A percentile compares a stretch with the other conserved stretches of the same genome.
phyloP scores from a whole-genome alignment of 2,329 filamentous ascomycete species.

The Xylariaceae sp. region DNA sequence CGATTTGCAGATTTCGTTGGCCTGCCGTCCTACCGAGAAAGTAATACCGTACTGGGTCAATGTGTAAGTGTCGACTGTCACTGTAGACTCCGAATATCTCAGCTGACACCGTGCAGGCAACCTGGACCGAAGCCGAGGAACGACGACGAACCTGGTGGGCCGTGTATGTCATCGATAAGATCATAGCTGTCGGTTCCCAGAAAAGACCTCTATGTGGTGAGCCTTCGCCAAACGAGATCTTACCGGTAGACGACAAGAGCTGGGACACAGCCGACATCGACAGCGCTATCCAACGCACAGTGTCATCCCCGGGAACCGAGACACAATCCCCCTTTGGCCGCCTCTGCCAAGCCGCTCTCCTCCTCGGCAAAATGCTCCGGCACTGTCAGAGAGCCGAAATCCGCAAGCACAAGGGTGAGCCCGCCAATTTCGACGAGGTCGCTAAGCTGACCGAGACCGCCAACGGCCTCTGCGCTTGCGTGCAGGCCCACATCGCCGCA shows the following conservation, averaged over 20 bases:
- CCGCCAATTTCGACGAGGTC: conserved; percentile 12
- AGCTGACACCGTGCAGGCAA: conserved; percentile 23
- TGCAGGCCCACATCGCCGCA: conserved; percentile 6
- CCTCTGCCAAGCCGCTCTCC: conserved; percentile 36
- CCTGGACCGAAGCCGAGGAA: conserved; percentile 45
- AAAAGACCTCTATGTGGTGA: conserved; percentile 33
- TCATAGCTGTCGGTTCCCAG: conserved; percentile 24
- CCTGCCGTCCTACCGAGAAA: conserved; percentile 31
- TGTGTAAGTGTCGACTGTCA: conserved; percentile 16
- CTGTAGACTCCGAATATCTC: neutral
- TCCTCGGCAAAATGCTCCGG: conserved; percentile 29
- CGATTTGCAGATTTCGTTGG: conserved; percentile 43
- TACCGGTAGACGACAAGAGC: conserved; percentile 34
- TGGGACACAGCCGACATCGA: conserved; percentile 37
- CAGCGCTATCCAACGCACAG: conserved; percentile 23
- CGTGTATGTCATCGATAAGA: conserved; percentile 40
- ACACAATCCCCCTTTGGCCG: conserved; percentile 46
- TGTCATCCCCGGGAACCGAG: conserved; percentile 39
- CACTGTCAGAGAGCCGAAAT: conserved; percentile 8
- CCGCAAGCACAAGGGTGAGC: conserved; percentile 7
- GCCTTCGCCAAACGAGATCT: conserved; percentile 24
- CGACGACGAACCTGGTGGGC: conserved; percentile 44
- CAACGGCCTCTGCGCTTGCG: conserved; percentile 5
- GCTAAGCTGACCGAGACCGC: conserved; percentile 13
- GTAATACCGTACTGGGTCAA: conserved; percentile 32